Evolutionary conservation across 805 yeast genomes (phyloP), one percentile per base, ranked within the genome.

Genomic region (Diddensiella caesifluorescens): DNA sequence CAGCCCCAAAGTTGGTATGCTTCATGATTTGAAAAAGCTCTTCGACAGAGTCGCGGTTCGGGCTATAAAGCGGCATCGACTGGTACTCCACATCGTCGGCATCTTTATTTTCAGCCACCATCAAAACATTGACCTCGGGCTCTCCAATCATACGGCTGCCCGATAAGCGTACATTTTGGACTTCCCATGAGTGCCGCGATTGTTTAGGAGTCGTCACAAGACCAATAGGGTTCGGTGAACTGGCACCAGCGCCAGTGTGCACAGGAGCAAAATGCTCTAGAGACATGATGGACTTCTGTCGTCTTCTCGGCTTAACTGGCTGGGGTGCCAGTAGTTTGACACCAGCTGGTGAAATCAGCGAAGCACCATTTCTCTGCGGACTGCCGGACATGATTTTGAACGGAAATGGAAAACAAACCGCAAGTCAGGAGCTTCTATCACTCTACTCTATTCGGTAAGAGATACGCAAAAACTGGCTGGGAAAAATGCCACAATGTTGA

Each of bases 241-340:
- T 29, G 6, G 15, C 32, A 9, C 15, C 7, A 9, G 32, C 32
- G 9, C 19, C 15, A 19, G 32, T 13, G 15, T 29, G 32, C 32
- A 29, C 7, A 29, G 32, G 32, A 29, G 15, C 32, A 22, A 34
- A 37, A 18, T 35, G 18, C 19, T 46, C 49, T 19, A 46, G 44
- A 6, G 47, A 42, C 9, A 46, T 42, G 31, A 46, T 46, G 10
- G 47, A 42, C 22, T 34, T 42, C 38, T 46, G 47, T n/a, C 44
- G 25, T 9, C 39, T 37, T 29, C 47, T 19, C 4, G 48, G 50
- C 40, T 45, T 53, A 37, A 51, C 41, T 6, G 57, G 57, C 46
- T 48, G 46, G 4, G 53, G 50, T 7, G 57, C 56, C 10, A 50
- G 28, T 22, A 53, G 44, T 35, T 44, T 37, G 22, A 37, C 32